Base-by-base conservation (phyloP, 1,284 basidiomycete genomes). In the Trichosporon asahii region DNA sequence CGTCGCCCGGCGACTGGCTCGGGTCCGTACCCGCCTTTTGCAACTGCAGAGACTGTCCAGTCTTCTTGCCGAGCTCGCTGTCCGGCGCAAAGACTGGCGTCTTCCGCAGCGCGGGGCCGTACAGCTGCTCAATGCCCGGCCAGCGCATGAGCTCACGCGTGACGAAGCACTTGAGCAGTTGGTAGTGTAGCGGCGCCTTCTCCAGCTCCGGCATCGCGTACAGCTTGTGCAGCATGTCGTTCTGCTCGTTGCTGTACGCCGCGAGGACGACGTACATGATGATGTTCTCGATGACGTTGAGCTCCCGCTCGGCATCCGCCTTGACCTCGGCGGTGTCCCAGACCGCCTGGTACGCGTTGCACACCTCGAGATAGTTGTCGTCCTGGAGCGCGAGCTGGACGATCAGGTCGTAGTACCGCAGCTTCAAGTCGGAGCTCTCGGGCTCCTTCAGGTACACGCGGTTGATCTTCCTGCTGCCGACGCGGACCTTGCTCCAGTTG, bases 101-200 rank as follows among this genome's bases (percentile, higher is more conserved):
- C 77, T 88, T 87, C 65, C 89, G 89, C 66, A 99, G 84, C 75
- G 90, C 91, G 7, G 90, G 88, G 31, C 94, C 95, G 80, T 98
- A 99, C 18, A 98, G 87, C 6, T 86, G 85, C 80, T 95, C 91
- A 66, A 99, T 95, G n/a, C 94, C 94, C 0, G 96, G 94, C 97
- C 97, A 99, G 72, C 96, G 87, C 93, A 98, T 98, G 60, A 99
- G 86, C 80, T 99, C 97, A 55, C 90, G 90, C 1, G 95, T 98
- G 14, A 91, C 91, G 82, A 99, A 99, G 78, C 93, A 96, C 86
- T 99, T 99, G 70, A 97, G 88, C 55, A 99, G 88, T 75, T 97
- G 95, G 80, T 91, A 91, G 79, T 97, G 92, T 66, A 95, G 87
- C 67, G 94, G 90, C 55, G 96, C 87, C 78, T 91, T 92, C 71